Conservation (phyloP, 148 eudicot species). For the Suaeda aralocaspica region DNA sequence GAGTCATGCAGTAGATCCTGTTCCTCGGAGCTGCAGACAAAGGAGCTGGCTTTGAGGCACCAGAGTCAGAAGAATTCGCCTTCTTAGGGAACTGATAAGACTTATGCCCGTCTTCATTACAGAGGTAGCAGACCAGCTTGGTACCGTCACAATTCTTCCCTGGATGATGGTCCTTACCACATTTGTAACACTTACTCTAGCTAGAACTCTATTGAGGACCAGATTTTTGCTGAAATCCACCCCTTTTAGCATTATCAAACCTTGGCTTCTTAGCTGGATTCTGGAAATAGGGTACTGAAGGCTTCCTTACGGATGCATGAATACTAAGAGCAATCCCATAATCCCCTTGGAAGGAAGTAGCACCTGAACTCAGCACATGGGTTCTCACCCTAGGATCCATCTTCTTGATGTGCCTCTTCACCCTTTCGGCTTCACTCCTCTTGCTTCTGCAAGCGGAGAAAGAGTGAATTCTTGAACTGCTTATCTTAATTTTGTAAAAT, state of each 20-base stretch:
- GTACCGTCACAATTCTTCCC: background rate
- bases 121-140: background rate
- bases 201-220: background rate
- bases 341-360: background rate
- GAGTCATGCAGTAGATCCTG: background rate
- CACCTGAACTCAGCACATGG: background rate
- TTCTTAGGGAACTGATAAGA: no score
- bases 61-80: background rate
- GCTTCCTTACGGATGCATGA: background rate
- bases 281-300: background rate
- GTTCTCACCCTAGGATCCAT: background rate
- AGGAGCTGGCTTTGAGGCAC: background rate
- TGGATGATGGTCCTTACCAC: background rate
- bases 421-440: background rate
- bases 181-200: background rate
- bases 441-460: no score
- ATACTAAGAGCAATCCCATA: background rate
- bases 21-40: background rate
- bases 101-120: background rate
- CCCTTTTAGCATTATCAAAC: background rate
- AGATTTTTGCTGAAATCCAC: background rate
- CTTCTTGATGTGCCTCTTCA: background rate
- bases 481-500: no score
- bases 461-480: no score
- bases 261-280: background rate